phyloP scores from a whole-genome alignment of 352 stramenopile genomes.

The Paralagenidium karlingii region DNA sequence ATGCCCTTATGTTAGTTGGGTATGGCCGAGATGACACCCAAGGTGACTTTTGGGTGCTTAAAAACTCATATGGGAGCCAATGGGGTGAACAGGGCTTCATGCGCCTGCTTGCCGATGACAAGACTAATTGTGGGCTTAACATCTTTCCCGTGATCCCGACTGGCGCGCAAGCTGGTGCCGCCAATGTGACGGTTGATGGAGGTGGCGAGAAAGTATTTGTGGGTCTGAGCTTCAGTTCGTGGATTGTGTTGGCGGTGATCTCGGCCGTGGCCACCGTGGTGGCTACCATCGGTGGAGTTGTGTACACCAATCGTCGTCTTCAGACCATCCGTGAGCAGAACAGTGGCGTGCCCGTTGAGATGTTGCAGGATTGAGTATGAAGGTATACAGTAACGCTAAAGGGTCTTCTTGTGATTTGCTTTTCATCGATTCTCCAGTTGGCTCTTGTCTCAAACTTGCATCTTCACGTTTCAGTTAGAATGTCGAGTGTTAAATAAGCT shows the following conservation, averaged over 20 bases:
- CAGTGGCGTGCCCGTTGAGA: slow-evolving; percentile 13
- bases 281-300: slow-evolving; percentile 28
- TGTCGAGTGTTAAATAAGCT: too few species aligned
- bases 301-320: slow-evolving; percentile 25
- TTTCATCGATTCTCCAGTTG: too few species aligned
- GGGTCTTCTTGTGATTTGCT: too few species aligned
- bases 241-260: slow-evolving; percentile 41
- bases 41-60: slow-evolving; percentile 73
- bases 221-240: slow-evolving; percentile 27
- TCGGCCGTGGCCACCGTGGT: slow-evolving; percentile 37
- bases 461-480: too few species aligned
- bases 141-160: slow-evolving; percentile 63
- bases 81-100: slow-evolving; percentile 61
- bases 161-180: slow-evolving; percentile 27
- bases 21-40: slow-evolving; percentile 41
- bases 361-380: too few species aligned
- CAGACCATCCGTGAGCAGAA: slow-evolving; percentile 36
- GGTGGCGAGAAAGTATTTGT: slow-evolving; percentile 50
- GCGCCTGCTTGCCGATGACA: slow-evolving; percentile 46
- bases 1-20: slow-evolving; percentile 60
- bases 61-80: slow-evolving; percentile 64
- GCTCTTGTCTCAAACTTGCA: too few species aligned
- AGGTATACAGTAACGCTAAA: too few species aligned
- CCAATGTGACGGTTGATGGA: slow-evolving; percentile 31
- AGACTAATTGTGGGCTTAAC: slow-evolving; percentile 67